Evolutionary conservation across 2,329 filamentous ascomycete genomes (phyloP), one percentile per base, ranked within the genome.

Genomic region (Blastomyces parvus): DNA sequence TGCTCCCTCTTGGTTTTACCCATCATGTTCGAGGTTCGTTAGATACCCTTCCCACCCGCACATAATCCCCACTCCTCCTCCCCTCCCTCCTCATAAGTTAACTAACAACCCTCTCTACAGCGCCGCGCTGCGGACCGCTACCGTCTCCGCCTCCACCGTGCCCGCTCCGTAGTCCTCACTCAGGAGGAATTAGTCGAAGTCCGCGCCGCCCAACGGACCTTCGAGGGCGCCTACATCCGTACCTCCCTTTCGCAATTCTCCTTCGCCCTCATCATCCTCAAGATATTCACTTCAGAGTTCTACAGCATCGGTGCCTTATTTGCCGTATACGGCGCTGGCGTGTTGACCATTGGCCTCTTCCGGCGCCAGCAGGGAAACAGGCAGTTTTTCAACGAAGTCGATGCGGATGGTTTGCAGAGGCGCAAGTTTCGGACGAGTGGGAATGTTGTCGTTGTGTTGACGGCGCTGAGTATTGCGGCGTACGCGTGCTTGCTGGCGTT

Each of bases 281-380:
- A 95, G 79, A 95, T 99, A 76, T 97, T 99, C 79, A 97, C 91
- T 9, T 84, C 87, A 61, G 94, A 97, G 73, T 97, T 99, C 80
- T 97, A 97, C 78, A 86, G 88, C 69, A 96, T 97, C 66, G 94
- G 94, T n/a, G 94, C 94, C 7, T 82, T 99, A 40, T 97, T 97
- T 74, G 92, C 94, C 53, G 87, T 91, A 59, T 97, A 97, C 72
- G 94, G 93, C 14, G 86, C 88, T 3, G 90, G 90, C 7, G 84
- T 99, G 58, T 80, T 97, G 72, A 81, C 90, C 33, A 90, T 95
- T 64, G 89, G 91, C 69, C 80, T 91, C 62, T 95, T 95, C 76
- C 84, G 94, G 64, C 86, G 94, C 62, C 90, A 92, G 72, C 90
- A 97, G 77, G 92, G 94, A 63, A 96, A 97, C 72, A 85, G 86